Percentiles rank a stretch among this genome's conserved stretches.
Evolutionary conservation across 345 rosid species (phyloP).

Genomic region (Arabidopsis suecica): DNA sequence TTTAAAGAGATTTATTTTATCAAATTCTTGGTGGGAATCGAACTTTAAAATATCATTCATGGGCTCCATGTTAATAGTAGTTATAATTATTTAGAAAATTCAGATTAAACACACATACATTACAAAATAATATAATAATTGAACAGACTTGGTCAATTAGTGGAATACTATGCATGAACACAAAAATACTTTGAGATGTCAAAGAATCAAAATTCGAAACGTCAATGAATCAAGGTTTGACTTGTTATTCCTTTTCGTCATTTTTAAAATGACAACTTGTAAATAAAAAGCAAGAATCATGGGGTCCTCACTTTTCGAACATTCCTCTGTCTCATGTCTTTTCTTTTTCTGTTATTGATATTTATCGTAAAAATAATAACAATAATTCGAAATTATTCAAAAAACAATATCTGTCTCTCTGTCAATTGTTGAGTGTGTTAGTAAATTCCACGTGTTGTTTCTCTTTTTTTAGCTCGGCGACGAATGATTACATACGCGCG

Average conservation of each 20-base stretch:
- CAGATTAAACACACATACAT: constrained; percentile 12
- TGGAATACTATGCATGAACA: constrained; percentile 38
- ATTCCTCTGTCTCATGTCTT: constrained; percentile 32
- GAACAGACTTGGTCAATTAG: constrained; percentile 32
- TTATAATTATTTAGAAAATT: background rate
- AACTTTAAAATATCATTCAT: constrained; percentile 30
- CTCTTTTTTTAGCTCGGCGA: constrained; percentile 58
- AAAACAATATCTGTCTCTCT: background rate
- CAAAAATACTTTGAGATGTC: constrained; percentile 33
- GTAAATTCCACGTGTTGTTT: constrained; percentile 29
- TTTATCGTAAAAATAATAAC: background rate
- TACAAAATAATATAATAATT: background rate
- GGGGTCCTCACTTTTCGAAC: constrained; percentile 39
- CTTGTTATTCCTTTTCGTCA: background rate
- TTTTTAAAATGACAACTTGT: constrained; percentile 19
- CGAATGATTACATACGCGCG: constrained; percentile 65
- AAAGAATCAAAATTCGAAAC: constrained; percentile 29
- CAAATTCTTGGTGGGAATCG: constrained; percentile 10
- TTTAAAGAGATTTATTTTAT: background rate
- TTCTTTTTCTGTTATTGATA: background rate
- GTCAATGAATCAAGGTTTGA: background rate
- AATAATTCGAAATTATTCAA: background rate
- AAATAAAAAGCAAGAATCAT: constrained; percentile 1
- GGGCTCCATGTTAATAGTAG: constrained; percentile 20
- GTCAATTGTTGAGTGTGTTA: constrained; percentile 13